Evolutionary conservation across 768 basidiomycete genomes (phyloP).

Genomic region (Agrocybe chaxingu): DNA sequence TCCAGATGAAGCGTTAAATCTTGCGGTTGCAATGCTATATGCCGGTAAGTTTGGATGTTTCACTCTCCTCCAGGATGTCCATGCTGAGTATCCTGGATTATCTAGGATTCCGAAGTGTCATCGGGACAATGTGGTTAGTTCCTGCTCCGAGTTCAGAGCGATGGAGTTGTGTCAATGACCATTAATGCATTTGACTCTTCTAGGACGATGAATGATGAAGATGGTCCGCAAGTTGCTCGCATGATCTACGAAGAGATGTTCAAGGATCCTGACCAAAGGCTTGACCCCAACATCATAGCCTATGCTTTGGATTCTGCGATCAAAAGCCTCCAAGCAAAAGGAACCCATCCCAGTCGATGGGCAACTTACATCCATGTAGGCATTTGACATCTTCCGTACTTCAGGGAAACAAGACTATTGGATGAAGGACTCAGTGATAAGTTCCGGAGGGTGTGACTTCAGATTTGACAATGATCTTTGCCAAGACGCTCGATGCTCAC

Average conservation of each 20-base stretch:
- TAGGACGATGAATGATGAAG: constrained; percentile 14
- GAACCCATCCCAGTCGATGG: constrained; percentile 11
- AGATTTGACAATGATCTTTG: not conserved
- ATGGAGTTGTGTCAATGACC: no score
- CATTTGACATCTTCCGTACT: not conserved
- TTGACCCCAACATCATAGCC: constrained; percentile 6
- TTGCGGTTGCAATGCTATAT: constrained; percentile 12
- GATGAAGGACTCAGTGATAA: constrained; percentile 32
- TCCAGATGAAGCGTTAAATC: constrained; percentile 11
- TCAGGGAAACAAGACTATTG: not conserved
- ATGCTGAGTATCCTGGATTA: not conserved
- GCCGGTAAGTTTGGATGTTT: constrained; percentile 3
- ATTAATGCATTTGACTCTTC: not conserved
- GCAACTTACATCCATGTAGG: constrained; percentile 13
- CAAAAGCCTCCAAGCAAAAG: constrained; percentile 6
- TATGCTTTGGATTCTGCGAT: constrained; percentile 10
- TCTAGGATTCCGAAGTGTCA: constrained; percentile 11
- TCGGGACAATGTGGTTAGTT: constrained; percentile 13
- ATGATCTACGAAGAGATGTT: constrained; percentile 7
- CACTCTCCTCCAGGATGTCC: not conserved
- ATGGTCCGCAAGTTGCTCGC: constrained; percentile 10
- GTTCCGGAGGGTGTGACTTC: constrained; percentile 53
- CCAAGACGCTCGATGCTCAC: no score
- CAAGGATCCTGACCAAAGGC: not conserved
- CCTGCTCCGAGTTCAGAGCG: not conserved